Percentiles rank a stretch among this genome's conserved stretches.
Evolutionary conservation across 2,329 filamentous ascomycete genomes (phyloP).

Genomic region (Colletotrichum sp.): DNA sequence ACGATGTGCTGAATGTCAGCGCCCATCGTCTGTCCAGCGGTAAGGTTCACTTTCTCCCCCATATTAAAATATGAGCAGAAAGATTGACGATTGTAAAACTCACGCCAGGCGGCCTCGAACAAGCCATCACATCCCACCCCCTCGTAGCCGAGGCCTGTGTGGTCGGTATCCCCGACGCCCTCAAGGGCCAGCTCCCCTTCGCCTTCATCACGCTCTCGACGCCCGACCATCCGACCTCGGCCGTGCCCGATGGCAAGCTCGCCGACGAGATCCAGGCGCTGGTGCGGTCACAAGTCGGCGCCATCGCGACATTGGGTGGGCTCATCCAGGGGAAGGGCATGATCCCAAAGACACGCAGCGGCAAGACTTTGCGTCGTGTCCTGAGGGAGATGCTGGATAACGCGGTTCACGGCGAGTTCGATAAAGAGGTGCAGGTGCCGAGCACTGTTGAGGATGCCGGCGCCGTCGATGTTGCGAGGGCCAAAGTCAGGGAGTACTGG

Average conservation of each 20-base stretch:
- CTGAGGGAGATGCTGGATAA: constrained; percentile 86
- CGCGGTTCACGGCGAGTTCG: constrained; percentile 73
- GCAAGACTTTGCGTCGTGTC: constrained; percentile 86
- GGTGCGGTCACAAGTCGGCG: constrained; percentile 81
- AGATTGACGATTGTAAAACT: neutral
- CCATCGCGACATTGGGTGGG: constrained; percentile 84
- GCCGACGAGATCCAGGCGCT: constrained; percentile 70
- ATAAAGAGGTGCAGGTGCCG: constrained; percentile 74
- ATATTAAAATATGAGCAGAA: neutral
- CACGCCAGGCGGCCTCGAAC: constrained; percentile 77
- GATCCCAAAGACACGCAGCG: constrained; percentile 91
- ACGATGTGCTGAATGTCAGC: constrained; percentile 96
- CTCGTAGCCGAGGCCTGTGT: constrained; percentile 84
- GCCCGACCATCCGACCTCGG: constrained; percentile 52
- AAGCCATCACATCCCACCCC: constrained; percentile 84
- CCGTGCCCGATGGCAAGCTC: constrained; percentile 50
- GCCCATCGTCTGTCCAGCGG: constrained; percentile 89
- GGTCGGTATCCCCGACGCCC: constrained; percentile 79
- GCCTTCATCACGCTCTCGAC: constrained; percentile 73
- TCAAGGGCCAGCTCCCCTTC: constrained; percentile 92
- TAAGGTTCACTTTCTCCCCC: constrained; percentile 38
- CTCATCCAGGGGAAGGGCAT: constrained; percentile 84
- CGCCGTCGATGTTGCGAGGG: constrained; percentile 76
- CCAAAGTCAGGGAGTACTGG: constrained; percentile 79
- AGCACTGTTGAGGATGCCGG: constrained; percentile 83